A percentile compares a stretch with the other conserved stretches of the same genome.
These are phyloP conservation scores for Ceratocystis huliohia DNA, from an alignment of 2,329 filamentous ascomycete genomes.

Conservation along the genomic window DNA sequence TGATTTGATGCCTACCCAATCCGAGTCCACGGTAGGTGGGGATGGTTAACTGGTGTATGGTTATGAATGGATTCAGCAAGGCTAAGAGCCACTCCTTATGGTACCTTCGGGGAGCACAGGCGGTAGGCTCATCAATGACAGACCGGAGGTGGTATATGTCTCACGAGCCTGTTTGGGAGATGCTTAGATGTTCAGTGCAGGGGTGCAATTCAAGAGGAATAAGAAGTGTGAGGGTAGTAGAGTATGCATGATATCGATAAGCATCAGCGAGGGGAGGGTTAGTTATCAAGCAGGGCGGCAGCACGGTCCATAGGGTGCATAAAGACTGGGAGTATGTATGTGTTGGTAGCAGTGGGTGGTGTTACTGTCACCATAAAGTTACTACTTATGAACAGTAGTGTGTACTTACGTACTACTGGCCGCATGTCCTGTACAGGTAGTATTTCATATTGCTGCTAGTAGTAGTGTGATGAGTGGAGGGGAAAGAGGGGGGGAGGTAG, in stretches of 20 bases:
- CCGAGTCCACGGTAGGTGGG: background rate
- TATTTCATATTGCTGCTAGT: background rate
- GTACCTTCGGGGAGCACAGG: conserved; percentile 10
- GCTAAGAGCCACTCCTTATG: background rate
- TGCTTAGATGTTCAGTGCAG: conserved; percentile 8
- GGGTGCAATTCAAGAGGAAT: conserved; percentile 11
- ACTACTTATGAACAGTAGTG: background rate
- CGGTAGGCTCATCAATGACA: conserved; percentile 5
- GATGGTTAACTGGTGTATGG: background rate
- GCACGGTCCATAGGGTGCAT: conserved; percentile 5
- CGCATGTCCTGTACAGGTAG: background rate
- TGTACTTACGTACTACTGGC: background rate
- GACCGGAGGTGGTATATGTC: conserved; percentile 10
- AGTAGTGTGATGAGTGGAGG: background rate
- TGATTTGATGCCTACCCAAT: background rate
- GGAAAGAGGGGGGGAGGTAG: background rate
- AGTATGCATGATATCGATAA: conserved; percentile 11
- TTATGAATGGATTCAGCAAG: background rate
- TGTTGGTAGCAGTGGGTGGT: background rate
- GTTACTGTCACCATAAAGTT: background rate
- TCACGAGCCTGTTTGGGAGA: conserved; percentile 11
- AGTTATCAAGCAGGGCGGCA: conserved; percentile 6
- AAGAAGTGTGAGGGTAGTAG: conserved; percentile 7
- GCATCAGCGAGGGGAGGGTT: conserved; percentile 1
- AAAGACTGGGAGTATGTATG: conserved; percentile 3